These are phyloP conservation scores for Spathaspora girioi DNA, from an alignment of 805 yeast species.

Conservation along the genomic window DNA sequence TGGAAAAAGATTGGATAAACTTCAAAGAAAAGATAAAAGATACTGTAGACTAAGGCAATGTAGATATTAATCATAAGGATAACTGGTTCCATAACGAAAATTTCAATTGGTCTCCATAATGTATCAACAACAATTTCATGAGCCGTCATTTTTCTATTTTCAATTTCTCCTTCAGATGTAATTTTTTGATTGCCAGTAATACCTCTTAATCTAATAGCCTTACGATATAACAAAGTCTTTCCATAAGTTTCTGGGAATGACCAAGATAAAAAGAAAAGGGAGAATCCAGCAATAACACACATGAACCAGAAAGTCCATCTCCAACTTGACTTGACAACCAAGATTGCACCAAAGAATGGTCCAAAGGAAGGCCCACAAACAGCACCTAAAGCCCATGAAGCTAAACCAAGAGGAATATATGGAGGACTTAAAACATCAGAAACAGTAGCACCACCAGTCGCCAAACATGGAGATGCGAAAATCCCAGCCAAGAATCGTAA, in stretches of 20 bases:
- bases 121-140: conserved; percentile 24
- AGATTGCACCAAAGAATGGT: conserved; percentile 53
- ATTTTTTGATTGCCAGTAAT: conserved; percentile 48
- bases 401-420: conserved; percentile 43
- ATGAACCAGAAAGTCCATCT: conserved; percentile 55
- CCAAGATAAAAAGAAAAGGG: conserved; percentile 22
- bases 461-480: conserved; percentile 52
- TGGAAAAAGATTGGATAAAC: conserved; percentile 55
- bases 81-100: conserved; percentile 53
- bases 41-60: conserved; percentile 49
- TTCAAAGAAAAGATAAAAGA: conserved; percentile 56
- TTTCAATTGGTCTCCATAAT: conserved; percentile 47
- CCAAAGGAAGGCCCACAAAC: conserved; percentile 55
- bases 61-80: conserved; percentile 51
- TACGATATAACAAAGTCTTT: conserved; percentile 42
- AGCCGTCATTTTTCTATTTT: conserved; percentile 18
- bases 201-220: conserved; percentile 45
- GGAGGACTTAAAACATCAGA: conserved; percentile 46
- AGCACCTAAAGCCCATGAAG: conserved; percentile 52
- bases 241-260: conserved; percentile 50
- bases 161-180: conserved; percentile 36
- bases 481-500: conserved; percentile 53
- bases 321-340: conserved; percentile 34
- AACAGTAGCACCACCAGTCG: conserved; percentile 57
- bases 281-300: conserved; percentile 21